Evolutionary conservation across 2,329 filamentous ascomycete species (phyloP).

Genomic region (Neodidymelliopsis sp.): DNA sequence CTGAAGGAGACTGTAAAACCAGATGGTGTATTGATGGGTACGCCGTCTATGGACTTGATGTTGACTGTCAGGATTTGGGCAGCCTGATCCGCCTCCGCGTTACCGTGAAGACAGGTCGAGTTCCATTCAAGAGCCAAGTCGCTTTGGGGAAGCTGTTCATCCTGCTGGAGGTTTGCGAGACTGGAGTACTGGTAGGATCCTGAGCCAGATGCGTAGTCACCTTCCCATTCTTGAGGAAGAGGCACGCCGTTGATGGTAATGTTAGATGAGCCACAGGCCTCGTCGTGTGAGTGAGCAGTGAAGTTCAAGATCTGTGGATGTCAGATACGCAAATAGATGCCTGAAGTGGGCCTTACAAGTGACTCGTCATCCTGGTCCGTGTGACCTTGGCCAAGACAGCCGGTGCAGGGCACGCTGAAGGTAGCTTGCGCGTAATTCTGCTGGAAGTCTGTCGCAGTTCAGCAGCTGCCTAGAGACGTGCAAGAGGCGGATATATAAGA

Average conservation of each 20-base stretch:
- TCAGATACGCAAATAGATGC: constrained; percentile 33
- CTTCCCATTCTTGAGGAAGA: constrained; percentile 49
- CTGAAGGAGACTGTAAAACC: constrained; percentile 53
- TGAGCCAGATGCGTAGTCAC: constrained; percentile 46
- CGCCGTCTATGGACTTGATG: constrained; percentile 51
- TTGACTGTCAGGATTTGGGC: constrained; percentile 51
- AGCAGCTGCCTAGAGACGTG: constrained; percentile 44
- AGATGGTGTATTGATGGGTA: constrained; percentile 37
- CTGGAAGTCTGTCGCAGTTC: constrained; percentile 40
- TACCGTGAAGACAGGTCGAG: constrained; percentile 48
- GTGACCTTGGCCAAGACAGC: constrained; percentile 52
- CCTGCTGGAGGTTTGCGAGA: constrained; percentile 39
- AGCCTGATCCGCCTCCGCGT: constrained; percentile 34
- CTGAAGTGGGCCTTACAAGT: constrained; percentile 49
- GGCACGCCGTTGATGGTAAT: constrained; percentile 52
- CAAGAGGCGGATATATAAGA: constrained; percentile 34
- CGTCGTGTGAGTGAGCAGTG: constrained; percentile 47
- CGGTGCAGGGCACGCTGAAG: constrained; percentile 52
- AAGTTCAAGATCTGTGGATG: constrained; percentile 51
- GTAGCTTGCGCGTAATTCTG: constrained; percentile 50
- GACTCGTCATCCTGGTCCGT: constrained; percentile 51
- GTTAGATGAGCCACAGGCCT: constrained; percentile 51
- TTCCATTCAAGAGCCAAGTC: constrained; percentile 50
- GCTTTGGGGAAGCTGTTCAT: constrained; percentile 45
- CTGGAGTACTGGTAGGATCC: constrained; percentile 40